phyloP scores from a whole-genome alignment of 2,329 filamentous ascomycete species.

The Diplocarpon mali region DNA sequence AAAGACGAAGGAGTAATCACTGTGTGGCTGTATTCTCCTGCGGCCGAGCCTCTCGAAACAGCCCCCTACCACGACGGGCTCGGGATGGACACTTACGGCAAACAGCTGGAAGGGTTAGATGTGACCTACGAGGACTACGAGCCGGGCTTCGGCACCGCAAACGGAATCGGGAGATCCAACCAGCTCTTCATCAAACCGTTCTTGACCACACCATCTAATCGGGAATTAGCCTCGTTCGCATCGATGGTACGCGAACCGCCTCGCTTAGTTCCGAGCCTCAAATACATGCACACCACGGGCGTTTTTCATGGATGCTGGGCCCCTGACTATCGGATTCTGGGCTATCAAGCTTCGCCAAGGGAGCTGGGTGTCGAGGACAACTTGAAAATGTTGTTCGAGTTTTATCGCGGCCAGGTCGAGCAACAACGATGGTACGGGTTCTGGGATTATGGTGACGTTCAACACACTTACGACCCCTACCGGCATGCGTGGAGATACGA shows the following conservation, averaged over 20 bases:
- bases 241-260: constrained; percentile 40
- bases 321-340: neutral
- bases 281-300: constrained; percentile 37
- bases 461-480: constrained; percentile 49
- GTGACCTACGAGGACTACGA: constrained; percentile 56
- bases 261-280: constrained; percentile 35
- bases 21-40: constrained; percentile 48
- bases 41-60: constrained; percentile 43
- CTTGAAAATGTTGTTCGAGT: constrained; percentile 44
- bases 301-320: constrained; percentile 4
- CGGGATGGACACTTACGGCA: constrained; percentile 41
- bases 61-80: constrained; percentile 47
- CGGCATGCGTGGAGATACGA: constrained; percentile 53
- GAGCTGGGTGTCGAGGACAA: constrained; percentile 34
- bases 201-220: constrained; percentile 38
- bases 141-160: constrained; percentile 40
- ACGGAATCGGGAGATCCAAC: constrained; percentile 46
- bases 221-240: constrained; percentile 34
- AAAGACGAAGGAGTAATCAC: constrained; percentile 41
- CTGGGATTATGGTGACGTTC: constrained; percentile 50
- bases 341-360: neutral
- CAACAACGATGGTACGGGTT: constrained; percentile 53
- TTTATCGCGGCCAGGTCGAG: constrained; percentile 44
- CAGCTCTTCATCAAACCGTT: constrained; percentile 44
- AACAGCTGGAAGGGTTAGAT: constrained; percentile 48